Conservation (phyloP, 1,284 basidiomycete species). For the Wolfiporia cocos region DNA sequence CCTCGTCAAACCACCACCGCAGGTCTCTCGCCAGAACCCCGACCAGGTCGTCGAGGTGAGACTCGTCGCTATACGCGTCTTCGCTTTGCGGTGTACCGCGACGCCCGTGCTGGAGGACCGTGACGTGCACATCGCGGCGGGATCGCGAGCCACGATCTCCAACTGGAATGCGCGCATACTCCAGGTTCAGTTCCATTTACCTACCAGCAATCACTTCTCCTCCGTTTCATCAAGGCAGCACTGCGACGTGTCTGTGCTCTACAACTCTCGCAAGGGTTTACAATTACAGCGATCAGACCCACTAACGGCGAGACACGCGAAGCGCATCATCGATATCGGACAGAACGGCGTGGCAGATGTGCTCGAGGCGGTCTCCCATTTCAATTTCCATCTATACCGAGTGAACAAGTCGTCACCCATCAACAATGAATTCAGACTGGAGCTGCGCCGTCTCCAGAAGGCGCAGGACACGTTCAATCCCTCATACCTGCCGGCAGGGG, state of each 20-base stretch:
- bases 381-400: slow-evolving; percentile 2
- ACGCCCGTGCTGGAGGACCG: neutral
- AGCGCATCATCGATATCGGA: neutral
- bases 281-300: neutral
- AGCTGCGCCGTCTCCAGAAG: neutral
- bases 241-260: slow-evolving; percentile 1
- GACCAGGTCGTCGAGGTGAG: neutral
- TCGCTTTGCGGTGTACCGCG: neutral
- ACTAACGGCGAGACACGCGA: neutral
- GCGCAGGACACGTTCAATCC: neutral
- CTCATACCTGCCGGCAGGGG: neutral
- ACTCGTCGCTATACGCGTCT: slow-evolving; percentile 1
- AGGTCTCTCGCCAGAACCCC: neutral
- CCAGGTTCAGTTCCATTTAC: neutral
- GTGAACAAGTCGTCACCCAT: neutral
- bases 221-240: neutral
- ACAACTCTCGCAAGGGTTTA: neutral
- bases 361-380: slow-evolving; percentile 1
- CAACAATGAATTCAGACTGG: neutral
- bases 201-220: neutral
- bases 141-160: neutral
- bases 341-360: neutral
- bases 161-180: neutral
- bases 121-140: neutral
- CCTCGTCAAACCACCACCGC: neutral